Evolutionary conservation across 805 yeast species (phyloP).

Genomic region (Saccharomyces paradoxus): DNA sequence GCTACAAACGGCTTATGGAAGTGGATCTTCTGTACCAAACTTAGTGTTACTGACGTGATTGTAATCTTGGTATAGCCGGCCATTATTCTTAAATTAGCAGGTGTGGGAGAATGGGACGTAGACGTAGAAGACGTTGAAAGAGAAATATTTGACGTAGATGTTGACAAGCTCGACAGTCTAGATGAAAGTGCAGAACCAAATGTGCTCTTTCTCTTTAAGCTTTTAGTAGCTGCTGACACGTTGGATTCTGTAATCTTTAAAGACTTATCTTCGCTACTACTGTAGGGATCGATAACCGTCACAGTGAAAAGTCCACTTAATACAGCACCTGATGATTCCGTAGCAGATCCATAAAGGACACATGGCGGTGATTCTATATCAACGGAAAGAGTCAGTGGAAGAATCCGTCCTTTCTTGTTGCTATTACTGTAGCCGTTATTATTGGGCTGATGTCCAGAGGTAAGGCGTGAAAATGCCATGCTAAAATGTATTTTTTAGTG

Average conservation of each 20-base stretch:
- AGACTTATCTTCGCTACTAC: slow-evolving; percentile 6
- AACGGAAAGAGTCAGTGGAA: slow-evolving; percentile 44
- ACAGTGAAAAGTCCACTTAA: slow-evolving; percentile 71
- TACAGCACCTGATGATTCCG: slow-evolving; percentile 77
- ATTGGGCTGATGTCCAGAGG: neutral
- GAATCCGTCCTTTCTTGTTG: slow-evolving; percentile 5
- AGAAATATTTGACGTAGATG: slow-evolving; percentile 8
- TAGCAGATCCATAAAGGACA: slow-evolving; percentile 69
- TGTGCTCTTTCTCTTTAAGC: slow-evolving; percentile 8
- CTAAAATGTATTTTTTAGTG: neutral
- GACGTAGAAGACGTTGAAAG: slow-evolving; percentile 19
- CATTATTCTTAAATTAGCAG: slow-evolving; percentile 23
- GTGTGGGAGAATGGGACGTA: slow-evolving; percentile 15
- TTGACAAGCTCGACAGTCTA: slow-evolving; percentile 19
- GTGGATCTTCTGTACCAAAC: slow-evolving; percentile 62
- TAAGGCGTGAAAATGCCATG: neutral
- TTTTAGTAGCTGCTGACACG: slow-evolving; percentile 12
- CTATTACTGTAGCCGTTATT: neutral
- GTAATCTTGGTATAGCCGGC: slow-evolving; percentile 37
- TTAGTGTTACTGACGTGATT: slow-evolving; percentile 51
- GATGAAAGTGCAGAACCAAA: slow-evolving; percentile 14
- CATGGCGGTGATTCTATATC: slow-evolving; percentile 87
- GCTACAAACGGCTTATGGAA: slow-evolving; percentile 61
- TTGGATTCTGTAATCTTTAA: slow-evolving; percentile 5
- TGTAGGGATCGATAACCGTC: slow-evolving; percentile 35